These are phyloP conservation scores for Melocanna baccifera DNA, from an alignment of 176 grass and related monocot genomes.

Conservation along the genomic window DNA sequence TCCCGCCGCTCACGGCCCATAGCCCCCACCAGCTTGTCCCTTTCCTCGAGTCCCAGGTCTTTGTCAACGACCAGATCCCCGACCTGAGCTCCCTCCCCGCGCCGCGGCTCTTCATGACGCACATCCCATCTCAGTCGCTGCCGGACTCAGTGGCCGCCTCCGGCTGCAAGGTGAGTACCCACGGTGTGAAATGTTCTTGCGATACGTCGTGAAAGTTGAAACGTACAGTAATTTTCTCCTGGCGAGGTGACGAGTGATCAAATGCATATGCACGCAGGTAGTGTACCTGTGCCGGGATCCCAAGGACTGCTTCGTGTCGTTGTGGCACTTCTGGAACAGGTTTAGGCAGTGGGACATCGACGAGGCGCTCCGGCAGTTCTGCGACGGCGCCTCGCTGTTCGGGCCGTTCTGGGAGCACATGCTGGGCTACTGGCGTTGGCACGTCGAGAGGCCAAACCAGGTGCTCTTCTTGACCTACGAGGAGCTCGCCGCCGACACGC, in stretches of 20 bases:
- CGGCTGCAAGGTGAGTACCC: neutral
- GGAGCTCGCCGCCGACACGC: constrained; percentile 5
- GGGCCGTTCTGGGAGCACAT: neutral
- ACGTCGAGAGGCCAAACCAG: neutral
- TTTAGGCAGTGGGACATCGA: neutral
- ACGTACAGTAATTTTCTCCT: no score
- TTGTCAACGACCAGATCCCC: neutral
- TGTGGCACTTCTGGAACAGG: constrained; percentile 16
- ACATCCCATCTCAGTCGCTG: neutral
- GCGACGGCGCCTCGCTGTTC: neutral
- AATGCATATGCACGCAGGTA: neutral
- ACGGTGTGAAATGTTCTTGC: no score
- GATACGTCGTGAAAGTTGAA: no score
- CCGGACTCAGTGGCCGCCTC: neutral
- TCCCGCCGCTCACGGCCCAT: neutral
- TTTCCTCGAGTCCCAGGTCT: constrained; percentile 9
- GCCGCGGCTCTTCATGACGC: constrained; percentile 11
- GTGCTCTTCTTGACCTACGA: constrained; percentile 37
- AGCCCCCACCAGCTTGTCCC: constrained; percentile 11
- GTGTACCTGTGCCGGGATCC: constrained; percentile 18
- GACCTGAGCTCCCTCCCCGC: neutral
- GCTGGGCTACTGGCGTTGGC: no score
- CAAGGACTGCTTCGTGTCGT: constrained; percentile 21
- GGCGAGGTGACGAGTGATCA: no score
- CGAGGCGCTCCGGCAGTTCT: neutral